Conservation (phyloP, 2,329 filamentous ascomycete genomes). For the Aureobasidium sp. region DNA sequence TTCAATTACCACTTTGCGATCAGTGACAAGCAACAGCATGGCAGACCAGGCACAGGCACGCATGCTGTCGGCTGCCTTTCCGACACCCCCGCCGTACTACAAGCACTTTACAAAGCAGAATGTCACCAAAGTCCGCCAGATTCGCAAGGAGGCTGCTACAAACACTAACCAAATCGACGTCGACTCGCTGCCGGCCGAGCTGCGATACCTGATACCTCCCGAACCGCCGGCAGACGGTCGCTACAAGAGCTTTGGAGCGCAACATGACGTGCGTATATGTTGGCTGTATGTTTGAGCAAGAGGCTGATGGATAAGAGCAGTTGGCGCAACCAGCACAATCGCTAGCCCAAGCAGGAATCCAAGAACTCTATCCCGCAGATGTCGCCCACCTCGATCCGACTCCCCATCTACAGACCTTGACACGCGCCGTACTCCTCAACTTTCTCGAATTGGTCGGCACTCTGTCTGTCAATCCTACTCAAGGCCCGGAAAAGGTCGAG, state of each 20-base stretch:
- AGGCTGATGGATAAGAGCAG: constrained; percentile 24
- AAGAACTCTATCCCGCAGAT: constrained; percentile 55
- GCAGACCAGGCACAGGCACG: constrained; percentile 48
- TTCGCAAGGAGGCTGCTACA: constrained; percentile 25
- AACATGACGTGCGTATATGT: constrained; percentile 46
- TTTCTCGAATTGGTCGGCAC: constrained; percentile 78
- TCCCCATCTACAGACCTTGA: constrained; percentile 60
- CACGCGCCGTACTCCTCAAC: constrained; percentile 79
- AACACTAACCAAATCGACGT: constrained; percentile 25
- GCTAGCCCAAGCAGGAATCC: constrained; percentile 63
- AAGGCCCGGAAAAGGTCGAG: constrained; percentile 64
- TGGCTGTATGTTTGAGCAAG: not conserved
- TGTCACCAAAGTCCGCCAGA: constrained; percentile 46
- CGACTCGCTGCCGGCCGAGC: constrained; percentile 58
- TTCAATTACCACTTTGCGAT: not conserved
- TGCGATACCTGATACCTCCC: constrained; percentile 75
- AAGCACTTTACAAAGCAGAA: constrained; percentile 77
- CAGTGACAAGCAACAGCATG: constrained; percentile 40
- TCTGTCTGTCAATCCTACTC: constrained; percentile 55
- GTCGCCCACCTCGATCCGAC: constrained; percentile 37
- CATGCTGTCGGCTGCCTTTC: constrained; percentile 57
- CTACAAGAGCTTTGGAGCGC: constrained; percentile 68
- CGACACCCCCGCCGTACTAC: constrained; percentile 85
- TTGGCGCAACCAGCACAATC: constrained; percentile 56
- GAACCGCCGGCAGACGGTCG: constrained; percentile 61